Evolutionary conservation across 2,329 filamentous ascomycete genomes (phyloP).

Genomic region (Harringtonia aguacate): DNA sequence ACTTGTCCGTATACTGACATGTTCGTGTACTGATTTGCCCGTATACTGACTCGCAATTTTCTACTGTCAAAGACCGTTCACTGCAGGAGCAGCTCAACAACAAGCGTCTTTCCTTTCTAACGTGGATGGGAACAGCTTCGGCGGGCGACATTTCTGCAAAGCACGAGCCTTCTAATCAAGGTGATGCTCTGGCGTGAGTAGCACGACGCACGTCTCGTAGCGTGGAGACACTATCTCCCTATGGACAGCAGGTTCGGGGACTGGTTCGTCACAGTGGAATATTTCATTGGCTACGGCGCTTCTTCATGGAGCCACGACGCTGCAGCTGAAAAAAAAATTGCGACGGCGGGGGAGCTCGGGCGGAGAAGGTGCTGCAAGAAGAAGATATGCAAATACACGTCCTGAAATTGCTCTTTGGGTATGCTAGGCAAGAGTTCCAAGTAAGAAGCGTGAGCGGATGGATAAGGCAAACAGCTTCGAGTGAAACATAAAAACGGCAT

Average conservation of each 20-base stretch:
- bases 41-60: slow-evolving; percentile 38
- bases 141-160: slow-evolving; percentile 59
- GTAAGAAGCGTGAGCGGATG: slow-evolving; percentile 39
- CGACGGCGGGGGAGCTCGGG: slow-evolving; percentile 57
- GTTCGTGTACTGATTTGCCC: too few species aligned
- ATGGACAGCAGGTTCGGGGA: slow-evolving; percentile 67
- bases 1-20: slow-evolving; percentile 41
- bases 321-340: slow-evolving; percentile 52
- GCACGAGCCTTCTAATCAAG: slow-evolving; percentile 64
- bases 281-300: slow-evolving; percentile 53
- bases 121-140: slow-evolving; percentile 56
- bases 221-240: slow-evolving; percentile 75
- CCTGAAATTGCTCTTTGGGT: slow-evolving; percentile 53
- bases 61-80: slow-evolving; percentile 25
- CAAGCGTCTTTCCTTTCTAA: slow-evolving; percentile 69
- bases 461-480: slow-evolving; percentile 47
- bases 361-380: slow-evolving; percentile 52
- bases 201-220: slow-evolving; percentile 63
- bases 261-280: slow-evolving; percentile 62
- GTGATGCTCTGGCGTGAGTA: slow-evolving; percentile 70
- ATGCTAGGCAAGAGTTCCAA: slow-evolving; percentile 49
- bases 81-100: slow-evolving; percentile 44
- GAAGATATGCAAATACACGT: slow-evolving; percentile 69
- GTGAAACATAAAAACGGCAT: too few species aligned
- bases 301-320: slow-evolving; percentile 37